phyloP scores from a whole-genome alignment of 1,284 basidiomycete species.

The Meira nashicola region DNA sequence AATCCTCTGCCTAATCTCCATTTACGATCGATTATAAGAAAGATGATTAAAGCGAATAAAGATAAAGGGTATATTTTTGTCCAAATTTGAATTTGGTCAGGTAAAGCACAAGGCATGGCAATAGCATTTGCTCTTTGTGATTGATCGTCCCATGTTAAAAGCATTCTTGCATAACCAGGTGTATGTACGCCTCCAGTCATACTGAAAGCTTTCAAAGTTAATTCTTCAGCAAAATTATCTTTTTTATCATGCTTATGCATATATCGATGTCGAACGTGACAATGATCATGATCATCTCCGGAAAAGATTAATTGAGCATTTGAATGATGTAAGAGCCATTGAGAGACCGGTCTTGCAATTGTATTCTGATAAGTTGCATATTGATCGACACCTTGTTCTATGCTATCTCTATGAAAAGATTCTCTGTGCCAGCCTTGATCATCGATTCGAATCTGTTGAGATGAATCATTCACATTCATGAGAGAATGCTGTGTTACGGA shows the following conservation, averaged over 20 bases:
- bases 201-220: conserved; percentile 42
- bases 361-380: conserved; percentile 40
- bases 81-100: conserved; percentile 42
- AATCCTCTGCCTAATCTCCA: background rate
- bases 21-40: conserved; percentile 6
- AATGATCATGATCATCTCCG: conserved; percentile 47
- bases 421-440: conserved; percentile 30
- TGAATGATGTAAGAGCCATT: conserved; percentile 28
- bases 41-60: conserved; percentile 10
- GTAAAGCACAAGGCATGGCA: conserved; percentile 36
- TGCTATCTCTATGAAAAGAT: conserved; percentile 12
- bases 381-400: conserved; percentile 34
- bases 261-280: conserved; percentile 31
- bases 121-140: conserved; percentile 9
- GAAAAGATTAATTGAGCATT: conserved; percentile 33
- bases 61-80: conserved; percentile 27
- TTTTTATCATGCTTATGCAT: too few species aligned
- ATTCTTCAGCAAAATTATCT: conserved; percentile 22
- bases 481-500: background rate
- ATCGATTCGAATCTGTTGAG: background rate
- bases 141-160: conserved; percentile 18
- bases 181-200: conserved; percentile 39
- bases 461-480: too few species aligned
- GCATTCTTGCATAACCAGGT: conserved; percentile 39
- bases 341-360: conserved; percentile 22